A percentile compares a stretch with the other conserved stretches of the same genome.
Evolutionary conservation across 2,329 filamentous ascomycete genomes (phyloP).

Genomic region (Aureobasidium sp.): DNA sequence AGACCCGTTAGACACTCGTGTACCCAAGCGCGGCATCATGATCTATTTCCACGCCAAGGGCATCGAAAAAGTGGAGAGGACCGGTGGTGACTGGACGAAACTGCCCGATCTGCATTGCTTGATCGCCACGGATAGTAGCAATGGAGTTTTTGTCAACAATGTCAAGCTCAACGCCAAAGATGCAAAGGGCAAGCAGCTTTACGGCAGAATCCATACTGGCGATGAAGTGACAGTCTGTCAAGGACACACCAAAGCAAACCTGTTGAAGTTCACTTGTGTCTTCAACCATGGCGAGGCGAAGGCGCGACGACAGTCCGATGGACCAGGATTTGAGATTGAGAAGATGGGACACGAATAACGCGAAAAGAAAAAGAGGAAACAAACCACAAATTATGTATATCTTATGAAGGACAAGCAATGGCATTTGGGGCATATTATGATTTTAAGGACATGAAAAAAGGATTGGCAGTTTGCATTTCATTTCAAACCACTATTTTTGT

Average conservation of each 20-base stretch:
- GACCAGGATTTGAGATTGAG: conserved; percentile 1
- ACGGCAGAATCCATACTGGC: conserved; percentile 62
- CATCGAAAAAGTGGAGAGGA: conserved; percentile 47
- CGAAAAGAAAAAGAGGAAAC: background rate
- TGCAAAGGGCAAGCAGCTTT: conserved; percentile 44
- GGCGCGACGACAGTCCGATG: background rate
- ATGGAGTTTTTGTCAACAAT: conserved; percentile 69
- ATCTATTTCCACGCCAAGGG: conserved; percentile 64
- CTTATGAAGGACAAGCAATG: background rate
- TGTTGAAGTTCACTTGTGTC: conserved; percentile 34
- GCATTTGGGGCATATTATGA: background rate
- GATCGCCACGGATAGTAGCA: conserved; percentile 69
- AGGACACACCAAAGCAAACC: conserved; percentile 15
- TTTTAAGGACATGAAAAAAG: background rate
- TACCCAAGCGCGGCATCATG: conserved; percentile 76
- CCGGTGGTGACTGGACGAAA: conserved; percentile 45
- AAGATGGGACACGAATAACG: background rate
- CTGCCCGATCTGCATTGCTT: conserved; percentile 54
- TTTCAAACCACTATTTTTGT: background rate
- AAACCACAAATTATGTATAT: background rate
- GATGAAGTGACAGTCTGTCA: conserved; percentile 69
- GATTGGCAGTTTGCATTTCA: background rate
- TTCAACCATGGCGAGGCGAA: conserved; percentile 32
- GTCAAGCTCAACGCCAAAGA: conserved; percentile 51
- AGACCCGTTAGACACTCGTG: conserved; percentile 53